Percentiles rank a stretch among this genome's conserved stretches.
Evolutionary conservation across 495 filamentous ascomycete species (phyloP).

Genomic region (Polyplosphaeria fusca): DNA sequence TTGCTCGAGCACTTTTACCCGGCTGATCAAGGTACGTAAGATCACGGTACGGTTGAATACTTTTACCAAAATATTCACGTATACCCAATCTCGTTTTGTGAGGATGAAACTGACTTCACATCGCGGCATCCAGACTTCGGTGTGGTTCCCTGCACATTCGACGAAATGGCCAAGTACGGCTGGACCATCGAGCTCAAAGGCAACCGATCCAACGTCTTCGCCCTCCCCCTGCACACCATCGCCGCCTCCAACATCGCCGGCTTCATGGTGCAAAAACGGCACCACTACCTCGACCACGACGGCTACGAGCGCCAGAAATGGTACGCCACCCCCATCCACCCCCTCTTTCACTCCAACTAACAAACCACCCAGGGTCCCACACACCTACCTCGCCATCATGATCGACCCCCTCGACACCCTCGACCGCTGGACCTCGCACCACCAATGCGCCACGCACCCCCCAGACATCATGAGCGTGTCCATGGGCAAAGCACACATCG

Average conservation of each 20-base stretch:
- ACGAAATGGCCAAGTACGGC: not conserved
- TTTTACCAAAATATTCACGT: no score
- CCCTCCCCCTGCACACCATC: constrained; percentile 4
- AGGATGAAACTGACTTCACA: no score
- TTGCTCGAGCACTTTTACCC: constrained; percentile 11
- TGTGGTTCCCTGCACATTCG: not conserved
- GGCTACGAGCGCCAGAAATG: not conserved
- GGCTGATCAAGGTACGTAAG: not conserved
- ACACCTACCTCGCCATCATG: constrained; percentile 14
- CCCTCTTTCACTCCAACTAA: no score
- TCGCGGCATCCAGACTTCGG: no score
- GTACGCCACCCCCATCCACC: no score
- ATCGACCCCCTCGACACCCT: constrained; percentile 10
- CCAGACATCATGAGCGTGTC: constrained; percentile 6
- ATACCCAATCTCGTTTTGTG: no score
- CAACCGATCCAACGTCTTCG: no score
- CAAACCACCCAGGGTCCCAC: no score
- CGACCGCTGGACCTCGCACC: not conserved
- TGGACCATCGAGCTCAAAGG: not conserved
- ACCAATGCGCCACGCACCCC: not conserved
- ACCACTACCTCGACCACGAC: not conserved
- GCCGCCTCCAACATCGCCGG: constrained; percentile 9
- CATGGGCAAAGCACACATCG: constrained; percentile 5
- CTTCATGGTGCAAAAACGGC: constrained; percentile 2
- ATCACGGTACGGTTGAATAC: no score